Evolutionary conservation across 2,329 filamentous ascomycete genomes (phyloP), one percentile per base, ranked within the genome.

Genomic region (Trichoderma oligosporum): DNA sequence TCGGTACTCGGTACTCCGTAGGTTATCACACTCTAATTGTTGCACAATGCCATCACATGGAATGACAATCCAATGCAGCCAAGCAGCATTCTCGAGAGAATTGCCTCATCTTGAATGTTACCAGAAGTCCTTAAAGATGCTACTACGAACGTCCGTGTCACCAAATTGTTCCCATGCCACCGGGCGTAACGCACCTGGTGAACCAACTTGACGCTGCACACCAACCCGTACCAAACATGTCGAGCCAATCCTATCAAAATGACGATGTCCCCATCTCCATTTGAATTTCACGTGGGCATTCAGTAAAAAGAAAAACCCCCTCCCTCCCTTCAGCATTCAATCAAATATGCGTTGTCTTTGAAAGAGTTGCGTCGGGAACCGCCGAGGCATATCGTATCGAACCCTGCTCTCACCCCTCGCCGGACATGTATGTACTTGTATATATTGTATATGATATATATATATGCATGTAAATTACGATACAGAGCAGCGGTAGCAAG

Each of bases 281-380:
- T 11, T 31, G 27, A 31, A 31, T 31, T 11, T 31, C 27, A n/a
- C n/a, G n/a, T 11, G 27, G 27, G 11, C 27, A 11, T 31, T 39
- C 35, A 27, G 25, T 41, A n/a, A n/a, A n/a, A n/a, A n/a, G n/a
- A n/a, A n/a, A n/a, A n/a, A n/a, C n/a, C n/a, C n/a, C n/a, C n/a
- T n/a, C n/a, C n/a, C n/a, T n/a, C n/a, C n/a, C 27, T 31, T 11
- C 27, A 11, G 27, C 16, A 24, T 39, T 16, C 14, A 52, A 16
- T 52, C 24, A 33, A 52, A 33, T 38, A 27, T 25, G 39, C 24
- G 39, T 31, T 22, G 33, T 46, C 44, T 20, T 38, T 55, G 51
- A 39, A 55, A 41, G 41, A 33, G 44, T 39, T 24, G 18, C 25
- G 24, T 46, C 39, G 51, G 51, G 51, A 55, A 55, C 41, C 31